Evolutionary conservation across 495 filamentous ascomycete genomes (phyloP).

Genomic region (Darksidea phi): DNA sequence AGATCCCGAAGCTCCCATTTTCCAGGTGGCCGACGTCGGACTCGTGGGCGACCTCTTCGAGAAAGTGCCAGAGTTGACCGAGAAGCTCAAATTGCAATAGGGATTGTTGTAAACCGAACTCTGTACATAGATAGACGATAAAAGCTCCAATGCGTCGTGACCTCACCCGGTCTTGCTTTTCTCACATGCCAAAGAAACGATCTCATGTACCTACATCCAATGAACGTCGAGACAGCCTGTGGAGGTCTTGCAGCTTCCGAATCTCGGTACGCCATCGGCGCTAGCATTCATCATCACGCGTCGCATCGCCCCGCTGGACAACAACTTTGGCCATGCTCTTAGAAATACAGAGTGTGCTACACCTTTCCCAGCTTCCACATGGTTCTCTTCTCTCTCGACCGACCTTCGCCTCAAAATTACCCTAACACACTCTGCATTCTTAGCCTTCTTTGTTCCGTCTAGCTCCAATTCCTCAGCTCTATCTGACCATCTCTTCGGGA

Average conservation of each 20-base stretch:
- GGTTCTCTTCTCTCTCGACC: too few species aligned
- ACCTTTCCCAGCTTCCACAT: too few species aligned
- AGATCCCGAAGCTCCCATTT: conserved; percentile 93
- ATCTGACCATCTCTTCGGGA: neutral
- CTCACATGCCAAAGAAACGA: too few species aligned
- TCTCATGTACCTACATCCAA: too few species aligned
- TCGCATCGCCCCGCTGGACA: too few species aligned
- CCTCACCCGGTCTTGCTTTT: neutral
- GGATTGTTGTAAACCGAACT: neutral
- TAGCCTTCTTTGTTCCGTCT: conserved; percentile 9
- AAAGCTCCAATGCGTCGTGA: conserved; percentile 17
- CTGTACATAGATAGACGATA: conserved; percentile 31
- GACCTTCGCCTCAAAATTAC: neutral
- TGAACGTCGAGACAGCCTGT: too few species aligned
- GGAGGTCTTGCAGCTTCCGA: too few species aligned
- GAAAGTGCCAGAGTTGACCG: conserved; percentile 90
- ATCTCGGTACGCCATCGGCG: too few species aligned
- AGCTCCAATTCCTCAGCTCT: conserved; percentile 18
- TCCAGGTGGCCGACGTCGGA: conserved; percentile 95
- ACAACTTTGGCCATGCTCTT: too few species aligned
- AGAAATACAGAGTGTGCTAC: too few species aligned
- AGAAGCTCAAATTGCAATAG: conserved; percentile 69
- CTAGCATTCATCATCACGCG: too few species aligned
- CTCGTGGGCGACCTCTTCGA: conserved; percentile 94
- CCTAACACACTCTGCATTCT: neutral